A percentile compares a stretch with the other conserved stretches of the same genome.
These are phyloP conservation scores for Lophium mytilinum DNA, from an alignment of 495 filamentous ascomycete species.

Conservation along the genomic window DNA sequence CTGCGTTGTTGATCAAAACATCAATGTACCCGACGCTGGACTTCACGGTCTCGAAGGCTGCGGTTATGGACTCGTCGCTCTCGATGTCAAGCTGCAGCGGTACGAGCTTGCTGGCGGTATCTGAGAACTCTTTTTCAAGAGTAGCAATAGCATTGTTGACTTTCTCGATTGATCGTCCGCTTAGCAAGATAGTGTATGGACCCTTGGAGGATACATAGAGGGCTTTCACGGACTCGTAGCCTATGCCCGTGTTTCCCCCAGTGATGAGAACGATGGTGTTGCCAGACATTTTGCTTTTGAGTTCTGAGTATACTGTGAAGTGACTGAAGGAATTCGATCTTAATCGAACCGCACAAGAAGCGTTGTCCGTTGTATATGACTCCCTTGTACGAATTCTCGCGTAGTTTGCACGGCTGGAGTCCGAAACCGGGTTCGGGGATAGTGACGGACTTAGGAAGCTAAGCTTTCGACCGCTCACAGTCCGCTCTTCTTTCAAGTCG, in stretches of 20 bases:
- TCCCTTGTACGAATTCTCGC: too few species aligned
- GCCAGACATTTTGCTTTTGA: constrained; percentile 9
- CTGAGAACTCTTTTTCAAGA: constrained; percentile 2
- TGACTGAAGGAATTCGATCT: too few species aligned
- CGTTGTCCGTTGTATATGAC: too few species aligned
- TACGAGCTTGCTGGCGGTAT: constrained; percentile 7
- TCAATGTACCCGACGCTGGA: constrained; percentile 7
- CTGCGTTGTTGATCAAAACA: constrained; percentile 15
- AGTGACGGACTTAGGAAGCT: too few species aligned
- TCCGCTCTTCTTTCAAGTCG: too few species aligned
- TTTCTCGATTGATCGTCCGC: constrained; percentile 14
- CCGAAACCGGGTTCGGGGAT: too few species aligned
- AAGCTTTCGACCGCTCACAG: too few species aligned
- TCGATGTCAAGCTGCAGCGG: constrained; percentile 15
- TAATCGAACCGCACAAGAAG: too few species aligned
- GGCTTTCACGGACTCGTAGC: constrained; percentile 14
- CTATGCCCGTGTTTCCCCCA: constrained; percentile 17
- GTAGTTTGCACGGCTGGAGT: too few species aligned
- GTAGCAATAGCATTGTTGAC: constrained; percentile 3
- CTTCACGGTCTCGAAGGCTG: constrained; percentile 6
- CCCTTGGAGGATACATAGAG: not conserved
- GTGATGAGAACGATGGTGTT: constrained; percentile 20
- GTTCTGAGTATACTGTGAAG: too few species aligned
- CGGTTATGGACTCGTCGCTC: constrained; percentile 7
- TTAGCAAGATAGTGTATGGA: constrained; percentile 10